Conservation (phyloP, 495 filamentous ascomycete genomes). For the Xylaria longipes region DNA sequence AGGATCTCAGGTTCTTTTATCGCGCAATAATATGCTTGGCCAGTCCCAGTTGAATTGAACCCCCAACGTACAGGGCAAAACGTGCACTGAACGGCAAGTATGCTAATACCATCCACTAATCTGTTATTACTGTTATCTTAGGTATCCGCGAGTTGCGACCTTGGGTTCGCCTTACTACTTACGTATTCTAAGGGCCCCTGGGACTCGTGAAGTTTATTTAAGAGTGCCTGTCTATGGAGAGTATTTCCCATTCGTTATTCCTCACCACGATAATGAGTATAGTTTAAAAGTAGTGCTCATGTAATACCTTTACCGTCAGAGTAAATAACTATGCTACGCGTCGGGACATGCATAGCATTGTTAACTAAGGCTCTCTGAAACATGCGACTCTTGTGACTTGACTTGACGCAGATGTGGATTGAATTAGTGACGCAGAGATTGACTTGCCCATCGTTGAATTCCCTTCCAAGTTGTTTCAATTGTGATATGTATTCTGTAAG, state of each 20-base stretch:
- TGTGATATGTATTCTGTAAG: background rate
- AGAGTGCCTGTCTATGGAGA: too few species aligned
- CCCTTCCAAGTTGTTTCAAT: too few species aligned
- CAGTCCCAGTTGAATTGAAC: background rate
- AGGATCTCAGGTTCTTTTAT: background rate
- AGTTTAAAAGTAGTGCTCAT: too few species aligned
- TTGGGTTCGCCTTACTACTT: background rate
- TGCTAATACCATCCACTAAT: background rate
- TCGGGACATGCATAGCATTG: too few species aligned
- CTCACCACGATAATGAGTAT: too few species aligned
- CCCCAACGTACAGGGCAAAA: background rate
- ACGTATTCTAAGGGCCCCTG: background rate
- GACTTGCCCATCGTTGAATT: background rate
- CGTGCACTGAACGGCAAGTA: background rate
- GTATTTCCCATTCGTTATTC: too few species aligned
- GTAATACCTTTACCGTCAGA: background rate
- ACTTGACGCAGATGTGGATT: too few species aligned
- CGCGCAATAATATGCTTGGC: background rate
- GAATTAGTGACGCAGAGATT: background rate
- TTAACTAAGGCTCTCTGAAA: too few species aligned
- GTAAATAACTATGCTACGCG: background rate
- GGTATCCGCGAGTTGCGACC: background rate
- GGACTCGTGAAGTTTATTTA: too few species aligned
- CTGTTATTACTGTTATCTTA: background rate
- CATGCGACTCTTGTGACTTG: too few species aligned